Conservation (phyloP, 2,329 filamentous ascomycete species). For the Fusarium chuoi region DNA sequence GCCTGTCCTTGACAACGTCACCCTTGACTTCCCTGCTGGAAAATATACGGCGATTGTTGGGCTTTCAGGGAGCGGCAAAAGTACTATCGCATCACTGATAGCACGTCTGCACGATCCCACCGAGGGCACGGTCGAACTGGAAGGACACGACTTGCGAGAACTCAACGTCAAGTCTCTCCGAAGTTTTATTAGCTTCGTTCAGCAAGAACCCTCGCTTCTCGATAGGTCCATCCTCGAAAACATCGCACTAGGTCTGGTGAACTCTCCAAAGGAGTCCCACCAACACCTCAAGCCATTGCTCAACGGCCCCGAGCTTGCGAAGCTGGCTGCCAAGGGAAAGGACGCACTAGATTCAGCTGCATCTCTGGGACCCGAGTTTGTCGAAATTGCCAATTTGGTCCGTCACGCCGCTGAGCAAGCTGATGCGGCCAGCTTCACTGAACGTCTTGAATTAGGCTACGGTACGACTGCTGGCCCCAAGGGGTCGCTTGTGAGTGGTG, state of each 20-base stretch:
- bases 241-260: not conserved
- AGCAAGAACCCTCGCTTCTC: not conserved
- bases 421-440: constrained; percentile 59
- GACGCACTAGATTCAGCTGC: not conserved
- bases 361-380: not conserved
- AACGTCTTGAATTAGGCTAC: constrained; percentile 62
- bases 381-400: not conserved
- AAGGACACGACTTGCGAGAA: not conserved
- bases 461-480: constrained; percentile 62
- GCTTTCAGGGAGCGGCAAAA: not conserved
- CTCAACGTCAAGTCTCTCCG: not conserved
- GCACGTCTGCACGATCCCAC: not conserved
- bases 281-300: not conserved
- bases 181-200: not conserved
- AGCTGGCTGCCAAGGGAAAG: not conserved
- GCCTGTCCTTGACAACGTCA: not conserved
- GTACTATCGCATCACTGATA: not conserved
- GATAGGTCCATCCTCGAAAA: not conserved
- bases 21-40: not conserved
- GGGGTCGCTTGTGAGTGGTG: constrained; percentile 66
- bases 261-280: not conserved
- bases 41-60: not conserved
- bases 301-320: not conserved
- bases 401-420: not conserved
- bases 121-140: not conserved